phyloP scores from a whole-genome alignment of 1,284 basidiomycete species.

The Athelia sp. region DNA sequence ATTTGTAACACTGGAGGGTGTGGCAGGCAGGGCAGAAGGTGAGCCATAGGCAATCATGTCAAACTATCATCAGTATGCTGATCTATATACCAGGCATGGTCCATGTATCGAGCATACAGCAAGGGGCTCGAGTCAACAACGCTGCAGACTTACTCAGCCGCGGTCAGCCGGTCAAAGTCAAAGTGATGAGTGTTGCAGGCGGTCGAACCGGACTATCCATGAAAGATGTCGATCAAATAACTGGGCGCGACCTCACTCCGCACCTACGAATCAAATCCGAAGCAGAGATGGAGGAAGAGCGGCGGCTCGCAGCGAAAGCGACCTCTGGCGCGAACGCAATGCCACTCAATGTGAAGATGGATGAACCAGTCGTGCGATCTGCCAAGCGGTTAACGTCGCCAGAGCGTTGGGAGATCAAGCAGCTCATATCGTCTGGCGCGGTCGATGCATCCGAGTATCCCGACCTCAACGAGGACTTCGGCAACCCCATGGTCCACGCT shows the following conservation, averaged over 20 bases:
- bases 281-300: conserved; percentile 84
- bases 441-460: conserved; percentile 94
- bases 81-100: conserved; percentile 71
- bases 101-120: conserved; percentile 89
- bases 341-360: conserved; percentile 53
- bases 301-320: conserved; percentile 52
- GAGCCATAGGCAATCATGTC: conserved; percentile 21
- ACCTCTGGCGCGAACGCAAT: conserved; percentile 65
- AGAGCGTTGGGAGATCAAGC: conserved; percentile 99
- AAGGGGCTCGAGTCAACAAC: conserved; percentile 79
- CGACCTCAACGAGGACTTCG: conserved; percentile 90
- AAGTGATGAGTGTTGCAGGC: conserved; percentile 91
- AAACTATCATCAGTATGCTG: not conserved
- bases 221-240: conserved; percentile 94
- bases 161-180: conserved; percentile 87
- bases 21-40: conserved; percentile 87
- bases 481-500: conserved; percentile 69
- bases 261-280: conserved; percentile 92
- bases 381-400: conserved; percentile 94
- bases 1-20: conserved; percentile 86
- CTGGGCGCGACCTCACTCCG: conserved; percentile 88
- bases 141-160: conserved; percentile 83
- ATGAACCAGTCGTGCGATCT: conserved; percentile 51
- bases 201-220: conserved; percentile 84
- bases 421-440: conserved; percentile 94